phyloP scores from a whole-genome alignment of 805 yeast species.

The Hagleromyces aurorensis region DNA sequence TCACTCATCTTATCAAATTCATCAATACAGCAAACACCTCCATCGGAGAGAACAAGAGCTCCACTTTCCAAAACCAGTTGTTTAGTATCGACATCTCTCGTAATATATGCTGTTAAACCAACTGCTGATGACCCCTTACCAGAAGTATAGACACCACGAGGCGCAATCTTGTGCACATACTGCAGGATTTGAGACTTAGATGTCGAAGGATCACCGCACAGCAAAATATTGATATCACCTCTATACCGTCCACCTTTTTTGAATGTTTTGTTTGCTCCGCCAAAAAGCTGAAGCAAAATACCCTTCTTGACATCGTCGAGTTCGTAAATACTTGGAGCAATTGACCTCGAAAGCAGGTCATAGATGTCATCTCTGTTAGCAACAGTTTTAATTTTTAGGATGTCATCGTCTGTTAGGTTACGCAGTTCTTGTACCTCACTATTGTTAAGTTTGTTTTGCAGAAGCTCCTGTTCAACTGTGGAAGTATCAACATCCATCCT shows the following conservation, averaged over 20 bases:
- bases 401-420: conserved; percentile 59
- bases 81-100: conserved; percentile 87
- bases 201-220: conserved; percentile 98
- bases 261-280: conserved; percentile 88
- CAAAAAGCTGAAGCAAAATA: conserved; percentile 81
- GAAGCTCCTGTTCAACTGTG: conserved; percentile 39
- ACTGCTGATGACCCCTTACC: conserved; percentile 99
- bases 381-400: conserved; percentile 51
- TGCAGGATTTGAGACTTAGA: conserved; percentile 91
- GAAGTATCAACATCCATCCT: conserved; percentile 75
- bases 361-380: conserved; percentile 72
- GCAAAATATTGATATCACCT: conserved; percentile 86
- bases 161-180: conserved; percentile 95
- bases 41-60: conserved; percentile 92
- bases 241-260: conserved; percentile 88
- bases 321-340: conserved; percentile 96
- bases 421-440: conserved; percentile 70
- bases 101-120: conserved; percentile 94
- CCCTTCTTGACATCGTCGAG: conserved; percentile 97
- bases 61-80: conserved; percentile 94
- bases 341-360: conserved; percentile 76
- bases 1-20: conserved; percentile 98
- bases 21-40: conserved; percentile 98
- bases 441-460: conserved; percentile 44
- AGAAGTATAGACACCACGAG: conserved; percentile 95